Base-by-base conservation (phyloP, 805 yeast genomes). In the Candida parachauliodes region DNA sequence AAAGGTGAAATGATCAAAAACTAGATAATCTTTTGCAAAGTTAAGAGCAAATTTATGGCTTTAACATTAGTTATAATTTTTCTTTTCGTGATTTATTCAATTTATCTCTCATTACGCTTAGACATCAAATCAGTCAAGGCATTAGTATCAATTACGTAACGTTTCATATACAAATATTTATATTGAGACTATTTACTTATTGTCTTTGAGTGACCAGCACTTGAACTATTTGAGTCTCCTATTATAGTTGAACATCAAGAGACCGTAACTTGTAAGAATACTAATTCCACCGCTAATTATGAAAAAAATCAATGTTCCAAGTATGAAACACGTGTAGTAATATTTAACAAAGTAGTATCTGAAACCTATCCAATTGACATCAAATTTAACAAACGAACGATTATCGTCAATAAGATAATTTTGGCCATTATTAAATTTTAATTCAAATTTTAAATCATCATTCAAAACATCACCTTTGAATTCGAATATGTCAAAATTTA, bases 231-330 rank as follows among this genome's bases (percentile, higher is more conserved):
- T n/a, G n/a, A n/a, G n/a, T n/a, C n/a, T n/a, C n/a, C n/a, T n/a
- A n/a, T n/a, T n/a, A n/a, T n/a, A n/a, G n/a, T n/a, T n/a, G n/a
- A 6, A 18, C 10, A 34, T 19, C 10, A 34, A 20, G 18, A 39
- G 20, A 2, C 32, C 36, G 26, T 39, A 39, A 39, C 42, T 39
- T 15, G 60, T 52, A 2, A 51, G 14, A 8, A 62, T n/a, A 39
- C 66, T 63, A n/a, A 55, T 37, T 2, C 44, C 21, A 5, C 66
- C 52, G 37, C 68, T 57, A 12, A 60, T 37, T 1, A 41, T 16
- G 72, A 75, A 71, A 43, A 68, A 69, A 3, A 58, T 8, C 0
- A 45, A 37, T 4, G 63, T 63, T 3, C 76, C 76, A 17, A 65
- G 22, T 8, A 60, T 12, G 30, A 67, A 55, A 26, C 65, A 59